Conservation (phyloP, 202 grass and related monocot genomes). For the Panicum hallii region DNA sequence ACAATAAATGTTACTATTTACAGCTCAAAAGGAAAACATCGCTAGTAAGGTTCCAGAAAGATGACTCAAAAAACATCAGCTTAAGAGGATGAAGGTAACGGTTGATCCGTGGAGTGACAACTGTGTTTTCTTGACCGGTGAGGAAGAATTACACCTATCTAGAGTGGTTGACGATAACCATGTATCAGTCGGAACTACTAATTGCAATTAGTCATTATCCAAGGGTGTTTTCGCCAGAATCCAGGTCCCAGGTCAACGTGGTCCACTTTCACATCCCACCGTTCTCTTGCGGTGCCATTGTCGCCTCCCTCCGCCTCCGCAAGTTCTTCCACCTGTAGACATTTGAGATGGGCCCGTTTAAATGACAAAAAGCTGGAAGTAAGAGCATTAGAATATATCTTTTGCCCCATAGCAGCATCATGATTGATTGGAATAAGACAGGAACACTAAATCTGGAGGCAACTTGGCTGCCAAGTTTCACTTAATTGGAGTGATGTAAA, state of each 20-base stretch:
- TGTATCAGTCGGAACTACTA: slow-evolving; percentile 13
- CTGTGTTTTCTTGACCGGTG: neutral
- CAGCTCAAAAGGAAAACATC: neutral
- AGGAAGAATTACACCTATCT: neutral
- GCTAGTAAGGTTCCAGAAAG: neutral
- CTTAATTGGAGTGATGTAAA: neutral
- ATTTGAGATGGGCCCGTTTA: neutral
- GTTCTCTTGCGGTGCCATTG: slow-evolving; percentile 41
- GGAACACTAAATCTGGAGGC: neutral
- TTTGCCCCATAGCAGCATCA: neutral
- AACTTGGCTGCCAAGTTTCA: neutral
- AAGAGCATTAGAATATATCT: neutral
- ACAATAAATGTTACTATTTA: neutral
- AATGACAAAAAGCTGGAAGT: neutral
- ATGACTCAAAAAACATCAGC: neutral
- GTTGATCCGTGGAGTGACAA: neutral
- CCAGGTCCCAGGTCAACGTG: slow-evolving; percentile 64
- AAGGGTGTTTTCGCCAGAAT: slow-evolving; percentile 71
- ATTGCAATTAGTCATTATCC: slow-evolving; percentile 37
- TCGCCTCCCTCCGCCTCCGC: slow-evolving; percentile 11
- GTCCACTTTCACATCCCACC: slow-evolving; percentile 48
- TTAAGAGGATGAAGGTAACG: neutral
- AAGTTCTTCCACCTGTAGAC: slow-evolving; percentile 62
- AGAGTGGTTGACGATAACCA: neutral
- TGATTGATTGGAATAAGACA: neutral